A percentile compares a stretch with the other conserved stretches of the same genome.
These are phyloP conservation scores for Gaultheria prostrata DNA, from an alignment of 148 eudicot species.

Conservation along the genomic window DNA sequence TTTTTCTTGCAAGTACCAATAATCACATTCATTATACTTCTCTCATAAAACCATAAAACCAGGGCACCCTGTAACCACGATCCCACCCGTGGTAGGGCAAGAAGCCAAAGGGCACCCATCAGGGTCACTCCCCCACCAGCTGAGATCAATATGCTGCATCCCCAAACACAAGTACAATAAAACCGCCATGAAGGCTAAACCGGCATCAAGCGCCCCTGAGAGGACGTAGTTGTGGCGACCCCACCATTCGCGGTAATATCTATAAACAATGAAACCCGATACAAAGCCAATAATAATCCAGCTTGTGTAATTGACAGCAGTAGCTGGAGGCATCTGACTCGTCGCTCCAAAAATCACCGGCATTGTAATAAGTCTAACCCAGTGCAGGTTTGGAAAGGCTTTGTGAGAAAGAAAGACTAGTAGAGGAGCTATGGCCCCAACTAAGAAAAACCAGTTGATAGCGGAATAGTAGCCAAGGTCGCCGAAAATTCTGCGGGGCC, in stretches of 20 bases:
- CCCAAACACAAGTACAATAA: constrained; percentile 61
- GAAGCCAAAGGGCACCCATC: constrained; percentile 77
- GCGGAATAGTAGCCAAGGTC: constrained; percentile 71
- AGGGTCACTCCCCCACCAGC: constrained; percentile 73
- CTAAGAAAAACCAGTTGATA: constrained; percentile 78
- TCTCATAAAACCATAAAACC: constrained; percentile 15
- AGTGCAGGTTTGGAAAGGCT: constrained; percentile 58
- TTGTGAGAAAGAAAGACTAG: constrained; percentile 60
- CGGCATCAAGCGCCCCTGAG: constrained; percentile 89
- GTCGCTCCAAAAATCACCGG: constrained; percentile 68
- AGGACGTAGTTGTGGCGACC: constrained; percentile 66
- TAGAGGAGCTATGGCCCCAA: constrained; percentile 64
- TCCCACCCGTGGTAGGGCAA: constrained; percentile 78
- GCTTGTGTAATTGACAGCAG: constrained; percentile 75
- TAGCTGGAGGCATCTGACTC: constrained; percentile 77
- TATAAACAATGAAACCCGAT: constrained; percentile 61
- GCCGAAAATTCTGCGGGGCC: constrained; percentile 91
- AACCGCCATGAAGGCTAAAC: constrained; percentile 86
- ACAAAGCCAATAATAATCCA: constrained; percentile 71
- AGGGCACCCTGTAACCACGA: constrained; percentile 68
- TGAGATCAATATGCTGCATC: constrained; percentile 38
- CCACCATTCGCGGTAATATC: constrained; percentile 71
- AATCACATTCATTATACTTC: not conserved
- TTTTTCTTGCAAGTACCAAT: not conserved
- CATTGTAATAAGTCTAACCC: constrained; percentile 57